Percentiles rank a stretch among this genome's conserved stretches.
These are phyloP conservation scores for Lycium barbarum DNA, from an alignment of 257 asterid species.

Conservation along the genomic window DNA sequence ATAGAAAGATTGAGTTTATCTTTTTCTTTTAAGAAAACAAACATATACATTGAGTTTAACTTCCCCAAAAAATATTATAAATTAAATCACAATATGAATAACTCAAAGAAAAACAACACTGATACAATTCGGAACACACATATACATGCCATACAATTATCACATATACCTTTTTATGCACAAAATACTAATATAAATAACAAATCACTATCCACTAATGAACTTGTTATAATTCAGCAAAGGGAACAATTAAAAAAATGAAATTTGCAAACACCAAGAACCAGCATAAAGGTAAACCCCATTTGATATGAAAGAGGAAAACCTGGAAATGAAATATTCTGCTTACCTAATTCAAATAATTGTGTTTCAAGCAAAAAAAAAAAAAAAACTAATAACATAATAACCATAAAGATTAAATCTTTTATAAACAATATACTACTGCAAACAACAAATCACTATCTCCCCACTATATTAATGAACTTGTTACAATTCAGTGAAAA, in stretches of 20 bases:
- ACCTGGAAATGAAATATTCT: not conserved
- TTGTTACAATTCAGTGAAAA: not conserved
- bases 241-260: not conserved
- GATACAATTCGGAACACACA: too few species aligned
- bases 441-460: not conserved
- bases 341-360: not conserved
- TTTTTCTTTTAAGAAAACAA: too few species aligned
- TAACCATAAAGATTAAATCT: too few species aligned
- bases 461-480: not conserved
- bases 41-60: not conserved
- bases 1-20: not conserved
- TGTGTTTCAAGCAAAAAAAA: not conserved
- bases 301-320: not conserved
- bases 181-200: not conserved
- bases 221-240: not conserved
- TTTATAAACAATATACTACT: not conserved
- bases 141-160: too few species aligned
- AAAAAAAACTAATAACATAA: too few species aligned
- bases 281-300: not conserved
- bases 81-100: too few species aligned
- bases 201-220: constrained; percentile 16
- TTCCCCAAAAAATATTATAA: too few species aligned
- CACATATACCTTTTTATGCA: not conserved
- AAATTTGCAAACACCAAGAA: not conserved
- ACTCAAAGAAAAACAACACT: too few species aligned